Conservation (phyloP, 2,329 filamentous ascomycete species). For the Pseudogymnoascus sp. region DNA sequence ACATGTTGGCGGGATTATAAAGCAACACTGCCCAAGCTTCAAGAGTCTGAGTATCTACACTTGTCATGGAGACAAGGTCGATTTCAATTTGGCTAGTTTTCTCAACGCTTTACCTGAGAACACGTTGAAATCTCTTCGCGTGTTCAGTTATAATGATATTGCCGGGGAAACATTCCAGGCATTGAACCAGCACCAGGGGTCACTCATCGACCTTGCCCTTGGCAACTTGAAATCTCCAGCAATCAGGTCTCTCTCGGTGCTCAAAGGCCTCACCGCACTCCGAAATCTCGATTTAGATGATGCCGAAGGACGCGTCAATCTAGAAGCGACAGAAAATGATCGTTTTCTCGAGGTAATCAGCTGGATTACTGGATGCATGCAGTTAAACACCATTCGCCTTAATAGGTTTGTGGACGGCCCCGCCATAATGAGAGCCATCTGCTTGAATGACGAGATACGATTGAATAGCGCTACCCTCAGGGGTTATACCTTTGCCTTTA, state of each 20-base stretch:
- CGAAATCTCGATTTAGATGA: constrained; percentile 43
- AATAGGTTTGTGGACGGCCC: constrained; percentile 44
- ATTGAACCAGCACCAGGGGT: constrained; percentile 44
- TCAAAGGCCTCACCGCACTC: constrained; percentile 43
- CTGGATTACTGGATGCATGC: constrained; percentile 49
- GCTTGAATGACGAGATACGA: constrained; percentile 38
- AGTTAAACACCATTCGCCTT: constrained; percentile 44
- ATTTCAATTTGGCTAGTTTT: constrained; percentile 52
- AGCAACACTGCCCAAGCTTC: constrained; percentile 53
- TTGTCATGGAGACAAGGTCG: constrained; percentile 39
- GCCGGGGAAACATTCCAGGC: constrained; percentile 47
- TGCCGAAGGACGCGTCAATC: constrained; percentile 34
- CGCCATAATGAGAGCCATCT: constrained; percentile 44
- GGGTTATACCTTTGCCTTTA: constrained; percentile 41
- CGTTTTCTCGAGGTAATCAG: constrained; percentile 42
- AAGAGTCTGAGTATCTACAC: constrained; percentile 51
- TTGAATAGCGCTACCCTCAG: constrained; percentile 43
- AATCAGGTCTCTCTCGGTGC: constrained; percentile 40
- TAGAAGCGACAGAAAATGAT: constrained; percentile 46
- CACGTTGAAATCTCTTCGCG: constrained; percentile 50
- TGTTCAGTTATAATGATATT: constrained; percentile 49
- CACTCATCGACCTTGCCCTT: constrained; percentile 48
- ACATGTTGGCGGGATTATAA: constrained; percentile 47
- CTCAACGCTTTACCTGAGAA: constrained; percentile 49
- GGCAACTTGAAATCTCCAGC: constrained; percentile 40